Base-by-base conservation (phyloP, 2,329 filamentous ascomycete genomes). In the Raffaelea deltoideospora region DNA sequence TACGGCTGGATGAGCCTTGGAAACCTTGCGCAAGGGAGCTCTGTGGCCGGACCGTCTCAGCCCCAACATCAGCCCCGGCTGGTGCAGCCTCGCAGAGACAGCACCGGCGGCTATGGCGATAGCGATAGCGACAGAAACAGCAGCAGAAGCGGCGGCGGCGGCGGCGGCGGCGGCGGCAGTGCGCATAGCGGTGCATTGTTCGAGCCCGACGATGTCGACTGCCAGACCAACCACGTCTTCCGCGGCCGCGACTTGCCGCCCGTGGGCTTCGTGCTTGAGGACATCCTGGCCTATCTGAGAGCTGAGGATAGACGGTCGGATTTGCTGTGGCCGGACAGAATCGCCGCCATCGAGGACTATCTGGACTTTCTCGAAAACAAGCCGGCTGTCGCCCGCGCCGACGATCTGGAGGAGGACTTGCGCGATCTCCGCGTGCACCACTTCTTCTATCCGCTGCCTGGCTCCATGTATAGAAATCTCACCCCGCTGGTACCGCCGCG, bases 221-320 rank as follows among this genome's bases (percentile, higher is more conserved):
- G 37, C 34, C 3, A n/a, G 17, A 17, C 28, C 19, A n/a, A 22
- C 27, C 42, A 44, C 23, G 5, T 13, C 19, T 44, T 37, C 24
- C 18, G 27, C 26, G 43, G 39, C 29, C 29, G 31, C 26, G 43
- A 40, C 1, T 55, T 58, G 37, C 57, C 56, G 19, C 50, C 53
- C 1, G 37, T 56, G 7, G 50, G 48, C 23, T 38, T 46, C 21
- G 53, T 54, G 3, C 49, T 62, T 22, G 23, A 47, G 28, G 49
- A 54, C 27, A 39, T 50, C n/a, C 43, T 48, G 28, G 61, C 60
- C 43, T 73, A 67, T 41, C 59, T 74, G 18, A 47, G 57, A 4
- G 64, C 69, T 22, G 59, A 66, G 41, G 64, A 72, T 43, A 45
- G 51, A 6, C 56, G 63, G 38, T 56, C 61, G 14, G 58, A 56